Evolutionary conservation across 106 monocot genomes (phyloP), one percentile per base, ranked within the genome.

Genomic region (Dioscorea dumetorum): DNA sequence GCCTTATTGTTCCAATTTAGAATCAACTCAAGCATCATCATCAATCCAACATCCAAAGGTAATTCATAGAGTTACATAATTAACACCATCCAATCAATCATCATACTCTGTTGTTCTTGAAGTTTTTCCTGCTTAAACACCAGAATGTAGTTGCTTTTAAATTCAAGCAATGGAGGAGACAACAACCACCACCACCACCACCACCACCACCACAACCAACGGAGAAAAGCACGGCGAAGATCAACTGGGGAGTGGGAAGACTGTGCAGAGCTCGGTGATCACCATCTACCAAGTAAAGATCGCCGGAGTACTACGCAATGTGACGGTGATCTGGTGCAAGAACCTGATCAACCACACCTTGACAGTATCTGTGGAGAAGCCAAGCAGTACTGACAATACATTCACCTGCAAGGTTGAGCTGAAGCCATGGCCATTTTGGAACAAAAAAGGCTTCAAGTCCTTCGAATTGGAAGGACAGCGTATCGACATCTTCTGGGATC

Each of bases 361-460:
- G 63, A 63, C 81, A n/a, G 68, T 90, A 60, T 74, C 84, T n/a
- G 33, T 90, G 21, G 82, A 88, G 17, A 66, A 49, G 14, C 10
- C 61, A 19, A 35, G 14, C 20, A 58, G 51, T 22, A 28, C 28
- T 28, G 71, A 50, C 19, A 28, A 23, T 49, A 1, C 66, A 20
- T 33, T 80, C 28, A 70, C 81, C 4, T 90, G 76, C 84, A 84
- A 79, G 73, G 65, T 92, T 11, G 97, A 99, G 60, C 80, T 92
- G 5, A 99, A 92, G 72, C 97, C 89, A 0, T 99, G 97, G 97
- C 92, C 97, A 0, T 99, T 99, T 60, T 86, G 97, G 92, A 71
- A 82, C 54, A 91, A 89, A 75, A 92, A 90, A 61, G 97, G 97
- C 2, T 75, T 72, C 60, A 99, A 90, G 72, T 62, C 86, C 15